Conservation (phyloP, 805 yeast genomes). For the Zygosaccharomyces pseudorouxii region DNA sequence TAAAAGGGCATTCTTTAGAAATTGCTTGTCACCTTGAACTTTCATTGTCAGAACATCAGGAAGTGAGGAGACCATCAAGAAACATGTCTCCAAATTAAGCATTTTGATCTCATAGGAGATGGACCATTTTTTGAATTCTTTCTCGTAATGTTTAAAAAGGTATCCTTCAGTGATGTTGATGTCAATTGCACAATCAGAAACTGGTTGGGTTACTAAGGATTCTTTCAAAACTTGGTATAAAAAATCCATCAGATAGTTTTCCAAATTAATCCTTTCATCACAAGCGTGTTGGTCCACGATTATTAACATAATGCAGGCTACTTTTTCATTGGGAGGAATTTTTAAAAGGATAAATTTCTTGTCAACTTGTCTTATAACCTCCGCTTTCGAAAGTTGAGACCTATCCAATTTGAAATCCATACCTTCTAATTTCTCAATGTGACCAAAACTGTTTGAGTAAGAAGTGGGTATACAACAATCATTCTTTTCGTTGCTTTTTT, state of each 20-base stretch:
- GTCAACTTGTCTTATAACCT: slow-evolving; percentile 56
- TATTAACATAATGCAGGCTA: slow-evolving; percentile 29
- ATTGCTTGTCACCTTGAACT: slow-evolving; percentile 25
- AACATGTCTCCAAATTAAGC: neutral
- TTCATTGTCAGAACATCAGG: slow-evolving; percentile 42
- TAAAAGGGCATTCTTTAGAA: slow-evolving; percentile 38
- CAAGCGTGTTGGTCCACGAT: slow-evolving; percentile 81
- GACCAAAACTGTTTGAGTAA: neutral
- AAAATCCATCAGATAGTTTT: slow-evolving; percentile 41
- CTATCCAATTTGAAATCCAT: slow-evolving; percentile 9
- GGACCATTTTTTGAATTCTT: slow-evolving; percentile 44
- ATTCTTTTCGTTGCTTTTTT: neutral
- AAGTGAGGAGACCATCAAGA: slow-evolving; percentile 37
- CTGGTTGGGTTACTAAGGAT: slow-evolving; percentile 10
- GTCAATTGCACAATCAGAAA: slow-evolving; percentile 13
- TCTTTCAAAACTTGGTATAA: slow-evolving; percentile 30
- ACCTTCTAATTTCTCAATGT: neutral
- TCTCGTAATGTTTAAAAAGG: slow-evolving; percentile 29
- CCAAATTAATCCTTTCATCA: slow-evolving; percentile 69
- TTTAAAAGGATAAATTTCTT: slow-evolving; percentile 55
- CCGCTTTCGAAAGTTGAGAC: slow-evolving; percentile 22
- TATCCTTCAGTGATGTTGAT: slow-evolving; percentile 34
- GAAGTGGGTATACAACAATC: neutral
- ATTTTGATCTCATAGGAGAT: slow-evolving; percentile 25
- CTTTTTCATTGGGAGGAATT: slow-evolving; percentile 1